Evolutionary conservation across 306 rosid species (phyloP).

Genomic region (Prunus armeniaca): DNA sequence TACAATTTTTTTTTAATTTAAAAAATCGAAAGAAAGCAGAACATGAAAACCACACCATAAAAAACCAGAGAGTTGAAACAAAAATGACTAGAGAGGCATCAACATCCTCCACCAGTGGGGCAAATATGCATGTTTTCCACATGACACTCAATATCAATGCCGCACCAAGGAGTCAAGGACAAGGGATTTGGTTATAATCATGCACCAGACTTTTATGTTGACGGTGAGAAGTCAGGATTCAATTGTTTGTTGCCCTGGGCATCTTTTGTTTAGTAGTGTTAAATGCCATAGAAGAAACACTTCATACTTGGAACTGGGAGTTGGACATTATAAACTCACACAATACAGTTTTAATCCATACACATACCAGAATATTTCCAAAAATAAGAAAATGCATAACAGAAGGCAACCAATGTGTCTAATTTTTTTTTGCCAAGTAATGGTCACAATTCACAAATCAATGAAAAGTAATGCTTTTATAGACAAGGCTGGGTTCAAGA

Average conservation of each 20-base stretch:
- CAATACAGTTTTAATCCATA: too few species aligned
- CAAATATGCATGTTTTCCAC: not conserved
- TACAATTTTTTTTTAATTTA: not conserved
- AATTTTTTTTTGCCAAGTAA: too few species aligned
- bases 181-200: not conserved
- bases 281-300: not conserved
- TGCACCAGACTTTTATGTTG: not conserved
- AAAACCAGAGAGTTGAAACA: not conserved
- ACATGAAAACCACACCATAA: not conserved
- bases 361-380: too few species aligned
- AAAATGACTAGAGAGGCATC: not conserved
- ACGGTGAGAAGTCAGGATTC: too few species aligned
- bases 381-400: too few species aligned
- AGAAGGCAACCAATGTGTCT: too few species aligned
- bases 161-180: not conserved
- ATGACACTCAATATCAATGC: not conserved
- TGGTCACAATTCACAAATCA: not conserved
- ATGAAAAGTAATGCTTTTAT: not conserved
- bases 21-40: too few species aligned
- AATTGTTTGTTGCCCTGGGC: too few species aligned
- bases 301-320: too few species aligned
- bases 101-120: not conserved
- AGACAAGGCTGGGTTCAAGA: conserved; percentile 3
- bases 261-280: not conserved
- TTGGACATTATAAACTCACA: too few species aligned